These are phyloP conservation scores for Rusavskia elegans DNA, from an alignment of 495 filamentous ascomycete genomes.

Conservation along the genomic window DNA sequence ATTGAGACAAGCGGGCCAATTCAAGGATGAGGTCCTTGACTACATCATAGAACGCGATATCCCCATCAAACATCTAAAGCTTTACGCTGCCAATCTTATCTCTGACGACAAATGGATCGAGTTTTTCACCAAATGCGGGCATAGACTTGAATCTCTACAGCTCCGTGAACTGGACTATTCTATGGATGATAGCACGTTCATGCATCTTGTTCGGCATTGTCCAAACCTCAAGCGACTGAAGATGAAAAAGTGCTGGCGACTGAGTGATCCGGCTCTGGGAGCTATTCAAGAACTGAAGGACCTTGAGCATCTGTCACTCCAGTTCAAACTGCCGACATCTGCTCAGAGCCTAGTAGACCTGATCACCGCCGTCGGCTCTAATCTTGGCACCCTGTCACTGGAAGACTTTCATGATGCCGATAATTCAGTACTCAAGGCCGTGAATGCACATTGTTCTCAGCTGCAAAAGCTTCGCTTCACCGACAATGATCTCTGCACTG, in stretches of 20 bases:
- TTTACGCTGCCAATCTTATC: conserved; percentile 69
- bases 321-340: conserved; percentile 38
- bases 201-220: conserved; percentile 40
- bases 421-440: conserved; percentile 43
- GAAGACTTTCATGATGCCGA: conserved; percentile 40
- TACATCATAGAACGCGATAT: conserved; percentile 58
- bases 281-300: conserved; percentile 38
- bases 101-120: conserved; percentile 53
- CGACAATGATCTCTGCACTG: conserved; percentile 55
- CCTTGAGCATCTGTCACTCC: conserved; percentile 59
- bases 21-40: conserved; percentile 68
- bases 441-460: conserved; percentile 50
- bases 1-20: conserved; percentile 65
- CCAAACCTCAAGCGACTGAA: conserved; percentile 57
- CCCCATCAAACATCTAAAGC: conserved; percentile 41
- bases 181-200: conserved; percentile 51
- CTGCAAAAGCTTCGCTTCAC: conserved; percentile 65
- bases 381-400: conserved; percentile 58
- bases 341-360: conserved; percentile 40
- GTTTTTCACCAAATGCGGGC: conserved; percentile 45
- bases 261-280: conserved; percentile 29
- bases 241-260: conserved; percentile 40
- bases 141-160: conserved; percentile 46
- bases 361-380: conserved; percentile 38
- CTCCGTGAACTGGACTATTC: conserved; percentile 52